Percentiles rank a stretch among this genome's conserved stretches.
These are phyloP conservation scores for Leishmania major DNA, from an alignment of 208 protist genomes.

Conservation along the genomic window DNA sequence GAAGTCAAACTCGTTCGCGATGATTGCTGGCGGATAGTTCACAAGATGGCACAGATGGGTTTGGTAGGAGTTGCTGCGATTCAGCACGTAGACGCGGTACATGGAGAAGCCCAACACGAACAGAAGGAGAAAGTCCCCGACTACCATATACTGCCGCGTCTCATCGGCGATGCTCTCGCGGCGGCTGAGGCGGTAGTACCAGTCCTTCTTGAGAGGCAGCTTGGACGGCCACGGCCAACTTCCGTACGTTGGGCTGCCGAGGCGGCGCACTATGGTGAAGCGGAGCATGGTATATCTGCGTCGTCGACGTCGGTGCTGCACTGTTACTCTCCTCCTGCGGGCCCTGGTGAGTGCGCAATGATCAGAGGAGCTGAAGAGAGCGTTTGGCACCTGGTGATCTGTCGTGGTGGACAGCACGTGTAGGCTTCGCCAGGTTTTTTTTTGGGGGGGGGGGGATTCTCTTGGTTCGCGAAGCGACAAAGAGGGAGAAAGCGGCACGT, in stretches of 20 bases:
- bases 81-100: conserved; percentile 72
- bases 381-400: not conserved
- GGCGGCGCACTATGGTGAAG: conserved; percentile 31
- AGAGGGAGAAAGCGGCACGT: not conserved
- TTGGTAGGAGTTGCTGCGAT: conserved; percentile 70
- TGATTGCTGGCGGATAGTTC: conserved; percentile 79
- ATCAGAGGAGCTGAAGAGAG: not conserved
- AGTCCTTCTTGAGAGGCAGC: conserved; percentile 76
- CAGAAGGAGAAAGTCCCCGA: conserved; percentile 76
- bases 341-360: not conserved
- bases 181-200: conserved; percentile 71
- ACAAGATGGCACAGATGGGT: conserved; percentile 74
- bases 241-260: conserved; percentile 73
- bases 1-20: conserved; percentile 91
- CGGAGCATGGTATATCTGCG: conserved; percentile 34
- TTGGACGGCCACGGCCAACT: conserved; percentile 88
- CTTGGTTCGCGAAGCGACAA: not conserved
- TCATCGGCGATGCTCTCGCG: conserved; percentile 81
- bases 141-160: conserved; percentile 68
- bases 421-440: not conserved
- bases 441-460: not conserved
- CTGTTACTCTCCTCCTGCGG: no score
- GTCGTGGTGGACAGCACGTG: not conserved
- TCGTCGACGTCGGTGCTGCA: not conserved
- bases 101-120: conserved; percentile 58